phyloP scores from a whole-genome alignment of 495 filamentous ascomycete genomes.

The Penicillium daleae region DNA sequence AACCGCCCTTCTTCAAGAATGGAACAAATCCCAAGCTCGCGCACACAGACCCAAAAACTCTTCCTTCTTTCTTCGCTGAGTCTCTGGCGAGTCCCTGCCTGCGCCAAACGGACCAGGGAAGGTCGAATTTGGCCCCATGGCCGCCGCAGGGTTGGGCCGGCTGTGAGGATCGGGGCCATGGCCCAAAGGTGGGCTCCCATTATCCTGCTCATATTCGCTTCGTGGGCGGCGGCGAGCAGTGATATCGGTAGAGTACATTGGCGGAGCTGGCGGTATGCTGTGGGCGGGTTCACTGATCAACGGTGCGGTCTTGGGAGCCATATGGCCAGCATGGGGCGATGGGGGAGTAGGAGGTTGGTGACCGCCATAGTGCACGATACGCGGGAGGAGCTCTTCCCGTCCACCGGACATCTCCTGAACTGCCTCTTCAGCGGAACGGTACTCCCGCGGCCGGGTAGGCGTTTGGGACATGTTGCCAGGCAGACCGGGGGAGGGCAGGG shows the following conservation, averaged over 20 bases:
- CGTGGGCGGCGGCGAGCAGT: constrained; percentile 73
- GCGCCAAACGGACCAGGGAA: constrained; percentile 74
- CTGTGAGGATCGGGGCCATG: constrained; percentile 46
- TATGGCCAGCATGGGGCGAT: constrained; percentile 62
- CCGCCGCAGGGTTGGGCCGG: constrained; percentile 69
- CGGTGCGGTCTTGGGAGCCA: constrained; percentile 41
- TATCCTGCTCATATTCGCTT: constrained; percentile 89
- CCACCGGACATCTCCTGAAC: constrained; percentile 88
- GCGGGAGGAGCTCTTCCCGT: constrained; percentile 86
- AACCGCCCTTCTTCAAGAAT: constrained; percentile 63
- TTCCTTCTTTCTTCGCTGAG: constrained; percentile 86
- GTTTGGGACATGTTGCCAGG: constrained; percentile 53
- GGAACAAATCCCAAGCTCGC: constrained; percentile 94
- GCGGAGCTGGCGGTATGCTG: constrained; percentile 32
- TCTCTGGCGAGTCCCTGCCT: constrained; percentile 80
- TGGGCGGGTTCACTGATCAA: constrained; percentile 30
- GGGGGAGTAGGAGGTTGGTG: constrained; percentile 91
- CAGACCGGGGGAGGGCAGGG: constrained; percentile 72
- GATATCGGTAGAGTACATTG: constrained; percentile 40
- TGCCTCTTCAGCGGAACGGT: constrained; percentile 93
- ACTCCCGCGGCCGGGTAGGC: constrained; percentile 75
- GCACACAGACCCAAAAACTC: constrained; percentile 88
- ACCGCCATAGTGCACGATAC: constrained; percentile 92
- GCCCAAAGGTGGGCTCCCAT: constrained; percentile 51
- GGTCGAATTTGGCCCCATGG: constrained; percentile 58